Conservation (phyloP, 2,329 filamentous ascomycete genomes). For the Cadophora malorum region DNA sequence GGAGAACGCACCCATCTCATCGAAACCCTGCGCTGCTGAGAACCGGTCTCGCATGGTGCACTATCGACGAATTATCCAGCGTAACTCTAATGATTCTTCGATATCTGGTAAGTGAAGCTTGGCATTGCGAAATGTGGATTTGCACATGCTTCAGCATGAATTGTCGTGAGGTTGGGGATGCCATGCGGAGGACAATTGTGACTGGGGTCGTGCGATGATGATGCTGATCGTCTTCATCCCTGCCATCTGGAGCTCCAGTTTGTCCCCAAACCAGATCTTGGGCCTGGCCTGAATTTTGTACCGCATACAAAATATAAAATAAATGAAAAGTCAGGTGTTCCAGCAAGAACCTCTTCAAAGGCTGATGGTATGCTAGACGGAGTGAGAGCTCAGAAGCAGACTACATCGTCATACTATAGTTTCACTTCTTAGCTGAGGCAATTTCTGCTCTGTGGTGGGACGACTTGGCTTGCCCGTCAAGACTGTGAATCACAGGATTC, state of each 20-base stretch:
- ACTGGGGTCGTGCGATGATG: conserved; percentile 8
- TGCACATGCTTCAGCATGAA: background rate
- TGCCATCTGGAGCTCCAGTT: background rate
- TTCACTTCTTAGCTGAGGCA: conserved; percentile 1
- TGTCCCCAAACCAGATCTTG: conserved; percentile 1
- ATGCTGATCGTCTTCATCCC: conserved; percentile 19
- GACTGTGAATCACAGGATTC: background rate
- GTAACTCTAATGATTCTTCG: background rate
- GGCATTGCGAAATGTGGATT: background rate
- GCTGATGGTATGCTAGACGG: background rate
- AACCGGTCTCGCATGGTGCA: background rate
- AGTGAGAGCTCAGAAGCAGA: background rate
- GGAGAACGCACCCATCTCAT: background rate
- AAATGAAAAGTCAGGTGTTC: background rate
- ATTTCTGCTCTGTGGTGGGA: background rate
- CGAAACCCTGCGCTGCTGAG: conserved; percentile 2
- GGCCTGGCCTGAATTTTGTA: background rate
- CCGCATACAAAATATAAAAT: background rate
- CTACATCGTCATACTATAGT: conserved; percentile 5
- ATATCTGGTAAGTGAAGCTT: background rate
- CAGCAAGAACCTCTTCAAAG: background rate
- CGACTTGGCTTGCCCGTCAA: background rate
- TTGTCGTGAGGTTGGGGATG: background rate
- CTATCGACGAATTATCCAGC: background rate
- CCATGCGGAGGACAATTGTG: background rate